A percentile compares a stretch with the other conserved stretches of the same genome.
Evolutionary conservation across 163 green algal species (phyloP).

Genomic region (Trebouxia gelatinosa): DNA sequence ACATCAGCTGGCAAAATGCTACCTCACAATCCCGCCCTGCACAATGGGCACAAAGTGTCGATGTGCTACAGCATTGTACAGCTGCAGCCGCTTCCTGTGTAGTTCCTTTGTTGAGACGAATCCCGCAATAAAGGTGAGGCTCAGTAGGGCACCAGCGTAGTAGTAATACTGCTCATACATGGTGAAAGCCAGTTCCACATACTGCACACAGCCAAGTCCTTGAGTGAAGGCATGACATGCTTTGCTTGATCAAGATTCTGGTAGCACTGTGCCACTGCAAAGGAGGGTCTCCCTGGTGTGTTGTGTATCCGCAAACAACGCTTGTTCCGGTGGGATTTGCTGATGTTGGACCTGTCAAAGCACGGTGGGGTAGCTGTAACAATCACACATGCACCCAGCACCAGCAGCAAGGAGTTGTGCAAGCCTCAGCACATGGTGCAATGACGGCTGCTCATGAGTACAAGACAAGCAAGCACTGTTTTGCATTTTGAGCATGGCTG

Average conservation of each 20-base stretch:
- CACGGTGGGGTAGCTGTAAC: no score
- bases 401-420: no score
- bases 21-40: background rate
- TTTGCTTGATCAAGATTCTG: background rate
- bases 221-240: background rate
- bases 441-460: no score
- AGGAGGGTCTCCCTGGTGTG: no score
- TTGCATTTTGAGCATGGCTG: no score
- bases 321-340: no score
- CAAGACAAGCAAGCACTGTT: no score
- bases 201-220: background rate
- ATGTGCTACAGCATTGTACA: background rate
- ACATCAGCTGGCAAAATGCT: no score
- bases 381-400: no score
- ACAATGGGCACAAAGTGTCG: background rate
- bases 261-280: background rate
- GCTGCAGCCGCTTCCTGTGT: background rate
- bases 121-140: background rate
- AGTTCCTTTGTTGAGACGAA: background rate
- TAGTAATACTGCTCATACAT: background rate
- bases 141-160: background rate
- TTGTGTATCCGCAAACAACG: background rate
- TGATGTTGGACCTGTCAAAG: no score
- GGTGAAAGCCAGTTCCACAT: slow-evolving; percentile 1
- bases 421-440: no score